Percentiles rank a stretch among this genome's conserved stretches.
phyloP scores from a whole-genome alignment of 2,329 filamentous ascomycete species.

The Diaporthe sp. region DNA sequence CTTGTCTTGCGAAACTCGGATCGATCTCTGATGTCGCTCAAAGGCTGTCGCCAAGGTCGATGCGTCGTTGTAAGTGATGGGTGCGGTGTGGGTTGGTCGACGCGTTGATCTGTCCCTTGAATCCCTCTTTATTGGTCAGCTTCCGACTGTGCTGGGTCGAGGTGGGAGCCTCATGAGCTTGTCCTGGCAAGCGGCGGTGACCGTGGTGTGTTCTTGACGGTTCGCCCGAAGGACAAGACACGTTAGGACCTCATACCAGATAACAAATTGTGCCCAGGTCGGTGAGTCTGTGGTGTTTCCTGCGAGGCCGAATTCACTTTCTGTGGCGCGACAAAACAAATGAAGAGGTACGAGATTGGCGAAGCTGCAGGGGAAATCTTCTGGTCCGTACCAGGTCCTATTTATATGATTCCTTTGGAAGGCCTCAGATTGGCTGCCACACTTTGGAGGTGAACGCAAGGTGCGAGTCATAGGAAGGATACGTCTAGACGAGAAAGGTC shows the following conservation, averaged over 20 bases:
- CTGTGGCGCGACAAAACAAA: background rate
- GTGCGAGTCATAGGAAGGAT: slow-evolving; percentile 31
- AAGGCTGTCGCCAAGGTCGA: slow-evolving; percentile 1
- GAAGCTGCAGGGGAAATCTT: slow-evolving; percentile 3
- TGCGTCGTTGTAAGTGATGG: background rate
- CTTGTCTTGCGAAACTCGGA: slow-evolving; percentile 10
- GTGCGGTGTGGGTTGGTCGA: background rate
- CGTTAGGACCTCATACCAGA: slow-evolving; percentile 20
- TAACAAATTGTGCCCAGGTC: background rate
- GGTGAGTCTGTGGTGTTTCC: background rate
- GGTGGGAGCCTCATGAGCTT: background rate
- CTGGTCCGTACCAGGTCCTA: background rate
- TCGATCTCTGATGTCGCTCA: slow-evolving; percentile 10
- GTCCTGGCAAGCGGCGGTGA: background rate
- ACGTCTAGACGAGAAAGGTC: background rate
- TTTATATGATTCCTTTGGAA: slow-evolving; percentile 28
- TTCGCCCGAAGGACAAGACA: background rate
- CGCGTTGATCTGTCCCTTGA: background rate
- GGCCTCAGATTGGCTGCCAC: slow-evolving; percentile 28
- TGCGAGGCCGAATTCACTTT: slow-evolving; percentile 13
- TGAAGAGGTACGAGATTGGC: slow-evolving; percentile 20
- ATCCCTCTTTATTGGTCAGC: slow-evolving; percentile 20
- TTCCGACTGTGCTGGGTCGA: background rate
- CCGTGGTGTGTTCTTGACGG: background rate
- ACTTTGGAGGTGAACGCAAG: slow-evolving; percentile 11